Conservation (phyloP, 1,284 basidiomycete species). For the Sanghuangporus baumii region DNA sequence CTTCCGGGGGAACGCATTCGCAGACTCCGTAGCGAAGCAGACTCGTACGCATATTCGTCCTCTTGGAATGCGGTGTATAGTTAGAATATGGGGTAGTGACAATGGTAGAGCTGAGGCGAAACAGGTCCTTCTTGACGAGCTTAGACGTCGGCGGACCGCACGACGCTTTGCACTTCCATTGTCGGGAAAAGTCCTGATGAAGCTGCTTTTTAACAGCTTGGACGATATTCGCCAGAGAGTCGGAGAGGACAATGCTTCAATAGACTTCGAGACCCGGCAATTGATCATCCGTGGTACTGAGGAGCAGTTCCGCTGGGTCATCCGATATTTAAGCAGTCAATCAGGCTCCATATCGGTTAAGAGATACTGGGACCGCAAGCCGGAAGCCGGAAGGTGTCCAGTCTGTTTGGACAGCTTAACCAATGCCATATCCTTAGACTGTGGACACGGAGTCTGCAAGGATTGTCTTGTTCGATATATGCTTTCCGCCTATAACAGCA, state of each 20-base stretch:
- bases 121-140: neutral
- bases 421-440: conserved; percentile 46
- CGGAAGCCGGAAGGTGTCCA: conserved; percentile 36
- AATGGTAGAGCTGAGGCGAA: neutral
- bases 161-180: conserved; percentile 28
- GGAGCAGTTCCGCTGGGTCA: conserved; percentile 33
- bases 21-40: conserved; percentile 37
- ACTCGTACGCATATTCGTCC: conserved; percentile 38
- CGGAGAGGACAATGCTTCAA: conserved; percentile 34
- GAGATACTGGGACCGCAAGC: neutral
- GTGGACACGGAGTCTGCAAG: conserved; percentile 63
- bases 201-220: conserved; percentile 22
- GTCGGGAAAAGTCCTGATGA: conserved; percentile 29
- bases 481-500: conserved; percentile 46
- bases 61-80: conserved; percentile 34
- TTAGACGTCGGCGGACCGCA: conserved; percentile 20
- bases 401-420: conserved; percentile 53
- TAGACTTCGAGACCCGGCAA: conserved; percentile 26
- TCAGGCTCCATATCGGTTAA: neutral
- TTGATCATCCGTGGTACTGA: conserved; percentile 23
- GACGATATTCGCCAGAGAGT: conserved; percentile 27
- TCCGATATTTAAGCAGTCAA: conserved; percentile 28
- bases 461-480: conserved; percentile 55
- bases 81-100: conserved; percentile 40
- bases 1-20: conserved; percentile 36